Conservation (phyloP, 768 basidiomycete genomes). For the Podaxis mareebaensis region DNA sequence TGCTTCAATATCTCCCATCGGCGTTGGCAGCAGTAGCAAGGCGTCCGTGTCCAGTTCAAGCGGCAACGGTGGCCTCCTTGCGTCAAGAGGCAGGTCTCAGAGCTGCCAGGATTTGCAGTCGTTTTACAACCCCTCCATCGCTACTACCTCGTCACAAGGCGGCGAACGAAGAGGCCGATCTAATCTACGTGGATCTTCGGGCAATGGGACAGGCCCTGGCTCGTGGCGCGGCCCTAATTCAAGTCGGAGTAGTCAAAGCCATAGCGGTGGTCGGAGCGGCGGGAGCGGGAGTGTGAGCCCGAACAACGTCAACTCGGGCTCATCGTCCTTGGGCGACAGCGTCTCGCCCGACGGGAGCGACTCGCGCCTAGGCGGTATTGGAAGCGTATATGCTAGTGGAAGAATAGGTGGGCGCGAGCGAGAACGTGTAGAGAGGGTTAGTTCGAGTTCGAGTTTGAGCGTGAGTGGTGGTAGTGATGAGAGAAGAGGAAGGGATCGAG, state of each 20-base stretch:
- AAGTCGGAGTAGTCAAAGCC: conserved; percentile 15
- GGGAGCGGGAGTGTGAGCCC: conserved; percentile 24
- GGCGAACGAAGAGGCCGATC: conserved; percentile 14
- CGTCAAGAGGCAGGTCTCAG: conserved; percentile 9
- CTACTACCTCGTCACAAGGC: background rate
- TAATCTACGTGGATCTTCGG: conserved; percentile 5
- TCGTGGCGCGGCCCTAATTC: conserved; percentile 16
- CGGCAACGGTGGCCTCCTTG: background rate
- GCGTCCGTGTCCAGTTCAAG: background rate
- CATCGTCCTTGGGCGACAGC: conserved; percentile 32
- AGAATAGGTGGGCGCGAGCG: conserved; percentile 34
- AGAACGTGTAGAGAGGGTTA: conserved; percentile 25
- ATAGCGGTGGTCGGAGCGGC: conserved; percentile 21
- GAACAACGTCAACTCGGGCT: conserved; percentile 56
- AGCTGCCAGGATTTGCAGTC: conserved; percentile 13
- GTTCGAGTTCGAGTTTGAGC: conserved; percentile 24
- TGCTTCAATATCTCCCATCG: conserved; percentile 9
- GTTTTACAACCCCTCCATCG: background rate
- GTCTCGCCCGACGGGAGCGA: conserved; percentile 38
- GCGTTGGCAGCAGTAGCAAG: background rate
- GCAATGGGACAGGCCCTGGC: conserved; percentile 7
- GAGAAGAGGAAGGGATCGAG: conserved; percentile 43
- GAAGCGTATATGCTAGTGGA: conserved; percentile 29
- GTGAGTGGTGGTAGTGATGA: conserved; percentile 27
- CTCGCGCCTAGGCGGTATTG: conserved; percentile 22